These are phyloP conservation scores for Atalantia buxifolia DNA, from an alignment of 345 rosid species.

Conservation along the genomic window DNA sequence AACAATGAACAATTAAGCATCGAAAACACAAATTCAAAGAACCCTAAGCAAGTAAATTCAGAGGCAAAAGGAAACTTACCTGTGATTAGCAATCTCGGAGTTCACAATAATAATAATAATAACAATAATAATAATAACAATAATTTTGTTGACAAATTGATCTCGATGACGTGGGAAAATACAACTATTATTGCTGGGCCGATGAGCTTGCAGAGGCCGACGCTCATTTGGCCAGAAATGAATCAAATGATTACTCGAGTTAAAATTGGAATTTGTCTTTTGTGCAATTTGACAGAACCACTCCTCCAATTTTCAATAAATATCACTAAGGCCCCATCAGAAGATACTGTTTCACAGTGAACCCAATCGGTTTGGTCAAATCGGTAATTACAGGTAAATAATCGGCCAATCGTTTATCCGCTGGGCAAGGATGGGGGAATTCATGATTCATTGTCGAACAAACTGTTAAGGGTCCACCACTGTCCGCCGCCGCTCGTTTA, in stretches of 20 bases:
- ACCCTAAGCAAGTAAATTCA: not conserved
- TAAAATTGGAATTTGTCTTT: conserved; percentile 13
- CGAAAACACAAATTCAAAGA: not conserved
- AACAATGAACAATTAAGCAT: not conserved
- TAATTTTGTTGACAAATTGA: not conserved
- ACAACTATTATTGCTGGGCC: conserved; percentile 27
- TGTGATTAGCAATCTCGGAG: conserved; percentile 1
- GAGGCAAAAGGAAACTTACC: conserved; percentile 9
- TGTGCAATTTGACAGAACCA: not conserved
- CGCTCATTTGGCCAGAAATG: conserved; percentile 26
- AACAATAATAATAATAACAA: too few relatives aligned
- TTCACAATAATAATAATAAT: not conserved
- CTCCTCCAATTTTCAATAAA: not conserved
- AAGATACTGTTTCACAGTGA: not conserved
- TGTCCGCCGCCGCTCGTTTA: too few relatives aligned
- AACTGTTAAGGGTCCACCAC: too few relatives aligned
- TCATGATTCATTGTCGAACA: too few relatives aligned
- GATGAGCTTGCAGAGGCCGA: conserved; percentile 32
- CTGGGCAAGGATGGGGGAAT: too few relatives aligned
- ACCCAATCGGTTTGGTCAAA: not conserved
- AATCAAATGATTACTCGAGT: not conserved
- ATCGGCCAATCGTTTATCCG: too few relatives aligned
- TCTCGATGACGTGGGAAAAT: not conserved
- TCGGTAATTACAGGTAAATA: not conserved
- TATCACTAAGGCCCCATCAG: not conserved